phyloP scores from a whole-genome alignment of 495 filamentous ascomycete species.

The Aspergillus affinis region DNA sequence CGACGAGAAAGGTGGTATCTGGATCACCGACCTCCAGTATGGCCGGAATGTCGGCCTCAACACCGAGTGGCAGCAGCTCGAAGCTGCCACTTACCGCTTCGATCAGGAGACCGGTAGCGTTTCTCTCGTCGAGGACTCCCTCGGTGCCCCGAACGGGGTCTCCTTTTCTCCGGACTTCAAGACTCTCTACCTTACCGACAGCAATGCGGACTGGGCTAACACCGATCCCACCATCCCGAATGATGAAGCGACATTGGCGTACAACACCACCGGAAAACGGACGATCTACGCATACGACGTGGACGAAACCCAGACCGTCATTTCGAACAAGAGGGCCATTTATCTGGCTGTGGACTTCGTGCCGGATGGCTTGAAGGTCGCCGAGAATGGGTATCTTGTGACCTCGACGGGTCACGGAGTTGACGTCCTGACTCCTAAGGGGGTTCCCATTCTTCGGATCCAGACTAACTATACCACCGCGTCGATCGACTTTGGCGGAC shows the following conservation, averaged over 20 bases:
- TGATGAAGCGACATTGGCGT: background rate
- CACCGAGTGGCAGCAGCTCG: background rate
- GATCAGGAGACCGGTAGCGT: background rate
- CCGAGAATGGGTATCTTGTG: slow-evolving; percentile 21
- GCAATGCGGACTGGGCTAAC: background rate
- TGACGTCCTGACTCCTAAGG: slow-evolving; percentile 23
- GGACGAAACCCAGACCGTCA: slow-evolving; percentile 6
- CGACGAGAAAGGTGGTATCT: background rate
- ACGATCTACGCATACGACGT: slow-evolving; percentile 24
- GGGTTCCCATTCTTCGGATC: slow-evolving; percentile 20
- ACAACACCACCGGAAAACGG: background rate
- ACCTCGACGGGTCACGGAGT: slow-evolving; percentile 18
- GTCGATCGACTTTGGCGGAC: slow-evolving; percentile 22
- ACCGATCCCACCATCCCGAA: background rate
- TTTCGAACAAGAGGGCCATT: slow-evolving; percentile 23
- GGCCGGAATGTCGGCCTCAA: background rate
- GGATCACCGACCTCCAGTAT: background rate
- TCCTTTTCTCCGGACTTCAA: slow-evolving; percentile 2
- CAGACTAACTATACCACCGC: slow-evolving; percentile 24
- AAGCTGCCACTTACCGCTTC: slow-evolving; percentile 2
- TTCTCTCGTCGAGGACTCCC: background rate
- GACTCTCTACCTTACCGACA: slow-evolving; percentile 5
- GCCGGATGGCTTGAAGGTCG: slow-evolving; percentile 27
- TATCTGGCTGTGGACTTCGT: slow-evolving; percentile 17
- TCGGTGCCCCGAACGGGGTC: slow-evolving; percentile 1